Percentiles rank a stretch among this genome's conserved stretches.
Conservation (phyloP, 345 rosid species). For the Linum lewisii region DNA sequence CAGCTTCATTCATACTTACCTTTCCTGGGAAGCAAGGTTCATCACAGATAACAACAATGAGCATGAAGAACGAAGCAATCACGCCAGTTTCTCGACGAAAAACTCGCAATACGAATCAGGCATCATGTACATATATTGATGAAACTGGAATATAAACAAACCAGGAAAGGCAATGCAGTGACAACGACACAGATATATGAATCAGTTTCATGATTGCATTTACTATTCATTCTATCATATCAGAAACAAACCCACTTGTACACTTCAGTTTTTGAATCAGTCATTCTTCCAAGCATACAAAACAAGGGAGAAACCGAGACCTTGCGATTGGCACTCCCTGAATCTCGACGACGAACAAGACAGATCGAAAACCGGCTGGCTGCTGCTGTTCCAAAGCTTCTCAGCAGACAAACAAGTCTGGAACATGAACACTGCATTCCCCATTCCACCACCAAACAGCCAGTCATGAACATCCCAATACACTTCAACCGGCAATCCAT, state of each 20-base stretch:
- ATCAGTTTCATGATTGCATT: too few relatives aligned
- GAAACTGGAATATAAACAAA: too few relatives aligned
- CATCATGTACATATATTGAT: too few relatives aligned
- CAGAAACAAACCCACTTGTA: neutral
- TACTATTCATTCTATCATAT: too few relatives aligned
- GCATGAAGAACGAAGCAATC: neutral
- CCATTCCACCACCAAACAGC: constrained; percentile 56
- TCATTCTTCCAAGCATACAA: constrained; percentile 68
- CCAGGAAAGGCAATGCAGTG: too few relatives aligned
- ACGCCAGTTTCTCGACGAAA: too few relatives aligned
- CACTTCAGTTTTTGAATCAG: neutral
- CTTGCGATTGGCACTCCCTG: constrained; percentile 47
- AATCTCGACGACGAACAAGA: constrained; percentile 36
- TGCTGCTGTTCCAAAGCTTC: constrained; percentile 24
- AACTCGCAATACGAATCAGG: too few relatives aligned
- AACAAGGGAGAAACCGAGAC: constrained; percentile 58
- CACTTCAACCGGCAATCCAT: constrained; percentile 76
- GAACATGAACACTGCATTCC: constrained; percentile 87
- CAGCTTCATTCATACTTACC: neutral
- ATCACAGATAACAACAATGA: neutral
- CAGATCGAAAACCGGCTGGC: constrained; percentile 35
- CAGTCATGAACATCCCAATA: constrained; percentile 93
- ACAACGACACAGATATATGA: too few relatives aligned
- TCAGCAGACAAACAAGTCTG: constrained; percentile 48
- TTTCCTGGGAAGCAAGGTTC: neutral